These are phyloP conservation scores for Chamaecyparis obtusa DNA, from an alignment of 75 land plant genomes.

Conservation along the genomic window DNA sequence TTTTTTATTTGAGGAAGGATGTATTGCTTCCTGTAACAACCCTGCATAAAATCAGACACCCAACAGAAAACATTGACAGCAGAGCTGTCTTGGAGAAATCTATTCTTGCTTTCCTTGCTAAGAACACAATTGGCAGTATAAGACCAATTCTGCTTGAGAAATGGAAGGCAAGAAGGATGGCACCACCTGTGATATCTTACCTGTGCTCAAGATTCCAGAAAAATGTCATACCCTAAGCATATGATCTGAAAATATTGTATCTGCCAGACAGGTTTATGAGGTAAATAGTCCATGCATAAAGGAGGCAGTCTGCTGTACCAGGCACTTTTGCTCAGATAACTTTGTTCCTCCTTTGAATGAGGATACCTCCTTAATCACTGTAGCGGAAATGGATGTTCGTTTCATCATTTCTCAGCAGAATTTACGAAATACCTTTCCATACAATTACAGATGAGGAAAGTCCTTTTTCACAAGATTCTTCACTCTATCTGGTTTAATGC, in stretches of 20 bases:
- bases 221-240: conserved; percentile 24
- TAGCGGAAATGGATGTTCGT: conserved; percentile 74
- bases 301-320: conserved; percentile 36
- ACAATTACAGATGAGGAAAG: conserved; percentile 49
- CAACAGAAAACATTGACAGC: too few relatives aligned
- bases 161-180: conserved; percentile 47
- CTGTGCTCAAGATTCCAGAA: neutral
- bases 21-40: too few relatives aligned
- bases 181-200: too few relatives aligned
- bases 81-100: too few relatives aligned
- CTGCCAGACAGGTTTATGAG: too few relatives aligned
- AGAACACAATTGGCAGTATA: conserved; percentile 38
- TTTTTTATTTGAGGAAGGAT: too few relatives aligned
- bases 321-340: conserved; percentile 44
- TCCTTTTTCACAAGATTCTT: conserved; percentile 68
- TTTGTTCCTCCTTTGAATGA: conserved; percentile 43
- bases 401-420: conserved; percentile 44
- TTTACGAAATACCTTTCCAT: neutral
- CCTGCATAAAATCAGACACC: too few relatives aligned
- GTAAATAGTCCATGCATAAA: conserved; percentile 33
- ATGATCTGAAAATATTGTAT: conserved; percentile 44
- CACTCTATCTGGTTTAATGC: conserved; percentile 64
- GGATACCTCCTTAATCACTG: conserved; percentile 57
- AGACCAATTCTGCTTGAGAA: conserved; percentile 29
- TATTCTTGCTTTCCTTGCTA: conserved; percentile 47